A percentile compares a stretch with the other conserved stretches of the same genome.
Conservation (phyloP, 2,329 filamentous ascomycete genomes). For the Helotiales sp. region DNA sequence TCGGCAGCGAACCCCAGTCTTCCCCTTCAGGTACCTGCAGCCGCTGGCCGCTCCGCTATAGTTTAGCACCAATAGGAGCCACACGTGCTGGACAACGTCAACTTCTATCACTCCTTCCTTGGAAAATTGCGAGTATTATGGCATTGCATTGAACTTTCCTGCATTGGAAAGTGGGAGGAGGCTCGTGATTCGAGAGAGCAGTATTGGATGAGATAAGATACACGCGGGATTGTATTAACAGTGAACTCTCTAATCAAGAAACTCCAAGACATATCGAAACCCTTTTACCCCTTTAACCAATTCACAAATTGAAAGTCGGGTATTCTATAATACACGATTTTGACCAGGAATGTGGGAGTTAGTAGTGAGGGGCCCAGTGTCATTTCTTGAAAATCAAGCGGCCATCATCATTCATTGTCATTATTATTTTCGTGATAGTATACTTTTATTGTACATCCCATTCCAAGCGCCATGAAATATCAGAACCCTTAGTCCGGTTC, state of each 20-base stretch:
- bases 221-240: neutral
- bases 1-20: conserved; percentile 3
- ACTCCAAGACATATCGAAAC: no score
- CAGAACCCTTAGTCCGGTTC: neutral
- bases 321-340: no score
- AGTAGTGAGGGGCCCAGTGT: no score
- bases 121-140: neutral
- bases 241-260: neutral
- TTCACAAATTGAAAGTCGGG: no score
- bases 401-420: conserved; percentile 2
- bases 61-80: neutral
- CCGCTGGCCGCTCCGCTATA: neutral
- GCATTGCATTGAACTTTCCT: neutral
- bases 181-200: neutral
- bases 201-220: neutral
- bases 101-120: neutral
- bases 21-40: conserved; percentile 7
- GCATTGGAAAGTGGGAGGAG: neutral
- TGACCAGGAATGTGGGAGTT: no score
- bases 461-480: neutral
- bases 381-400: neutral
- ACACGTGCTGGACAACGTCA: conserved; percentile 7
- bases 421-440: conserved; percentile 1
- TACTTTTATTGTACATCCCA: conserved; percentile 10
- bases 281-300: no score